A percentile compares a stretch with the other conserved stretches of the same genome.
phyloP scores from a whole-genome alignment of 2,329 filamentous ascomycete genomes.

The Macrophomina pseudophaseolina region DNA sequence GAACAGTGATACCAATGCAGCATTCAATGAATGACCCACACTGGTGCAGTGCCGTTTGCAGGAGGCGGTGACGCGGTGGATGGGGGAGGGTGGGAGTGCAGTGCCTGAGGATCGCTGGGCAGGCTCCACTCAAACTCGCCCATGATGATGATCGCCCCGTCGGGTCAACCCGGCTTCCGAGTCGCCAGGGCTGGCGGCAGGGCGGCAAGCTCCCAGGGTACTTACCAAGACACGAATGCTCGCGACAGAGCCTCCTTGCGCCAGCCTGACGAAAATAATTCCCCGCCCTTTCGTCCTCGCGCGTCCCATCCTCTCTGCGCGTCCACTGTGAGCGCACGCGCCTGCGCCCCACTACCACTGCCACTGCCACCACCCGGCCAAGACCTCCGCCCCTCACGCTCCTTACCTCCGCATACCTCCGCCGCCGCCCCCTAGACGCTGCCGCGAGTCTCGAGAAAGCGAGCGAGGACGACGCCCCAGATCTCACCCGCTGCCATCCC shows the following conservation, averaged over 20 bases:
- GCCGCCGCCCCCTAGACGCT: slow-evolving; percentile 30
- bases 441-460: slow-evolving; percentile 2
- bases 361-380: slow-evolving; percentile 8
- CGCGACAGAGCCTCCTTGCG: slow-evolving; percentile 24
- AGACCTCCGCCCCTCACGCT: slow-evolving; percentile 28
- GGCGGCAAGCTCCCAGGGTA: slow-evolving; percentile 19
- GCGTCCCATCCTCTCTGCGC: slow-evolving; percentile 14
- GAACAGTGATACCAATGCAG: slow-evolving; percentile 16
- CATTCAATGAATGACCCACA: neutral
- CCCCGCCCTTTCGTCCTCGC: slow-evolving; percentile 17
- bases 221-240: slow-evolving; percentile 12
- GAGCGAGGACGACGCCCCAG: neutral
- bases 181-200: slow-evolving; percentile 2
- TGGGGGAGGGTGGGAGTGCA: too few relatives aligned
- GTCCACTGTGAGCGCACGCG: slow-evolving; percentile 5
- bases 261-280: slow-evolving; percentile 25
- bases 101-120: slow-evolving; percentile 7
- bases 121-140: neutral
- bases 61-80: slow-evolving; percentile 3
- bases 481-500: slow-evolving; percentile 6
- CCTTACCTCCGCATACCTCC: slow-evolving; percentile 31
- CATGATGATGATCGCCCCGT: slow-evolving; percentile 11
- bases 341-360: slow-evolving; percentile 7
- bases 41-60: neutral
- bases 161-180: slow-evolving; percentile 20